Percentiles rank a stretch among this genome's conserved stretches.
These are phyloP conservation scores for Macroventuria anomochaeta DNA, from an alignment of 2,329 filamentous ascomycete species.

Conservation along the genomic window DNA sequence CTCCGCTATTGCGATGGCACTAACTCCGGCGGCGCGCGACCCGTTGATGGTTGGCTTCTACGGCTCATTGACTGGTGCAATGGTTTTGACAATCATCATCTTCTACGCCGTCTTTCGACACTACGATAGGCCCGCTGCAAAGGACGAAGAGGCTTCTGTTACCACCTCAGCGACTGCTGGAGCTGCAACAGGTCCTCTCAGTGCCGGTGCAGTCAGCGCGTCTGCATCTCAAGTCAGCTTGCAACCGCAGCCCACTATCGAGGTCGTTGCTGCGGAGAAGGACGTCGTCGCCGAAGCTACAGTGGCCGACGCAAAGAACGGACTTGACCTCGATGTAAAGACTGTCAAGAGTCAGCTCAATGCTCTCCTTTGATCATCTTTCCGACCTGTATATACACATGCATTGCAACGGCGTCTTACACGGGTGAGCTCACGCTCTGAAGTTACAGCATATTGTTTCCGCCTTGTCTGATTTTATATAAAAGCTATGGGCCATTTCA, in stretches of 20 bases:
- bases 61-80: slow-evolving; percentile 29
- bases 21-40: slow-evolving; percentile 41
- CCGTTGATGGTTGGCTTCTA: slow-evolving; percentile 42
- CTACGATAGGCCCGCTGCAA: slow-evolving; percentile 22
- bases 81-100: slow-evolving; percentile 29
- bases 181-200: not conserved
- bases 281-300: not conserved
- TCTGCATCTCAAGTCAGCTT: not conserved
- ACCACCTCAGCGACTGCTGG: not conserved
- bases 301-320: not conserved
- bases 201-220: not conserved
- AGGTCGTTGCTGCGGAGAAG: not conserved
- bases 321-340: not conserved
- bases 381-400: not conserved
- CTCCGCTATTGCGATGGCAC: slow-evolving; percentile 39
- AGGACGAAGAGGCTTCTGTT: not conserved
- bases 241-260: not conserved
- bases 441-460: not conserved
- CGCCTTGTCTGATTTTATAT: not conserved
- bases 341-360: not conserved
- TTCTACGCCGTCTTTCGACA: slow-evolving; percentile 37
- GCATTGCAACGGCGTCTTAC: slow-evolving; percentile 8
- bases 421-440: slow-evolving; percentile 3
- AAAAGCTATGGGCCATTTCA: not conserved
- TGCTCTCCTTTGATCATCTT: too few relatives aligned